Evolutionary conservation across 2,329 filamentous ascomycete species (phyloP).

Genomic region (Diaporthe caulivora): DNA sequence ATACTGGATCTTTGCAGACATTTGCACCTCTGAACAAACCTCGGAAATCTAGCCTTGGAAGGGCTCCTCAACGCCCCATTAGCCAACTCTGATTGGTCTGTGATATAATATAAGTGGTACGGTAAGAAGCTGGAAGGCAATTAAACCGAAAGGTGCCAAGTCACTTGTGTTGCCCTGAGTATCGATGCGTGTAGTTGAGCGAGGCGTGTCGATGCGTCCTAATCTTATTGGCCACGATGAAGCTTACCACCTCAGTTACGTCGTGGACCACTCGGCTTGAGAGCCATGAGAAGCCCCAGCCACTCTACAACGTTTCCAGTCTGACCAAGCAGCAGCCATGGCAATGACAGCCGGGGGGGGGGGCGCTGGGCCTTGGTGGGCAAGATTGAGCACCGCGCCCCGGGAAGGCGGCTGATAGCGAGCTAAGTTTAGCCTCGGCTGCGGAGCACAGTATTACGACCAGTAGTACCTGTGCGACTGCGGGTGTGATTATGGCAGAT

Average conservation of each 20-base stretch:
- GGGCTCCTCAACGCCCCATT: background rate
- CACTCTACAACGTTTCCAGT: background rate
- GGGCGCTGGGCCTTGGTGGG: conserved; percentile 4
- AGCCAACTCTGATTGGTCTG: background rate
- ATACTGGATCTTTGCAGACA: background rate
- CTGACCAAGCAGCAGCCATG: background rate
- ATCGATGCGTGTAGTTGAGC: background rate
- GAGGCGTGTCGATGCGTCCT: background rate
- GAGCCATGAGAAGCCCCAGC: background rate
- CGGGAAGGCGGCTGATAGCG: conserved; percentile 16
- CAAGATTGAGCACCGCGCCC: conserved; percentile 21
- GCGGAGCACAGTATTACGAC: background rate
- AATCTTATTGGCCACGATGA: background rate
- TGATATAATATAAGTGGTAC: background rate
- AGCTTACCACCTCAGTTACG: background rate
- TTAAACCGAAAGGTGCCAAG: background rate
- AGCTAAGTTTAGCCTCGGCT: conserved; percentile 20
- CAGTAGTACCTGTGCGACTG: background rate
- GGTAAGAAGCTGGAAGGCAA: background rate
- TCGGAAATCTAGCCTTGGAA: background rate
- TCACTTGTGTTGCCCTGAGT: background rate
- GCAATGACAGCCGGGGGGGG: background rate
- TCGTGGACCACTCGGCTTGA: conserved; percentile 3
- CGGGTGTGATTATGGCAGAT: background rate
- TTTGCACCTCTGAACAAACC: background rate